Base-by-base conservation (phyloP, 768 basidiomycete genomes). In the Coprinopsis sp. region DNA sequence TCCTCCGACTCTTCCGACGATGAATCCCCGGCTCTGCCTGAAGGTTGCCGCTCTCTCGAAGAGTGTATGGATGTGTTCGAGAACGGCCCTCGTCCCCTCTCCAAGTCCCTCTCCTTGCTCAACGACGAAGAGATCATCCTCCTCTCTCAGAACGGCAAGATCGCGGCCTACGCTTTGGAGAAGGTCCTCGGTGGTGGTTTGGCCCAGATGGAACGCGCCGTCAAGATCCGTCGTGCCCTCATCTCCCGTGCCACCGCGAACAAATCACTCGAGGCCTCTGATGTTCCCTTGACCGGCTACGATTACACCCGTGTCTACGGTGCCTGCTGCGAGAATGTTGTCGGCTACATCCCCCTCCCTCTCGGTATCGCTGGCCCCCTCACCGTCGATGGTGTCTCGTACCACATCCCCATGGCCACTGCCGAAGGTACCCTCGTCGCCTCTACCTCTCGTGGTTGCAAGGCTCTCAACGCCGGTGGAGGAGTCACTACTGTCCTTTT, bases 401-500 rank as follows among this genome's bases (percentile, higher is more conserved):
- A 82, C 56, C 95, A 84, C 31, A 94, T 99, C 57, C 96, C 96
- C 6, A 98, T 99, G 96, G 96, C 96, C 33, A 99, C 96, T 4
- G 94, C 96, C n/a, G 96, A 99, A 64, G 96, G 96, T 49, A 98
- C 96, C 0, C 81, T 99, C 45, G 94, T 98, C 51, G 96, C 96
- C 0, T 98, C 95, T 4, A 89, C 95, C 0, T 97, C 95, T 0
- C 85, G 96, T 51, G 96, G 95, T 6, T 96, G 92, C 72, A 99
- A 98, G 67, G 96, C 96, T 0, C 82, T 98, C 56, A 98, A 99
- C 62, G 82, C 91, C 1, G 90, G 91, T 38, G 94, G 95, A 43
- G 96, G 96, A 25, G 95, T 97, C 1, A 86, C 85, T 0, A 98
- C 95, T 3, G 95, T 97, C 14, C 69, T 99, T 52, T 90, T 83